Conservation (phyloP, 768 basidiomycete genomes). For the Trametes villosa region DNA sequence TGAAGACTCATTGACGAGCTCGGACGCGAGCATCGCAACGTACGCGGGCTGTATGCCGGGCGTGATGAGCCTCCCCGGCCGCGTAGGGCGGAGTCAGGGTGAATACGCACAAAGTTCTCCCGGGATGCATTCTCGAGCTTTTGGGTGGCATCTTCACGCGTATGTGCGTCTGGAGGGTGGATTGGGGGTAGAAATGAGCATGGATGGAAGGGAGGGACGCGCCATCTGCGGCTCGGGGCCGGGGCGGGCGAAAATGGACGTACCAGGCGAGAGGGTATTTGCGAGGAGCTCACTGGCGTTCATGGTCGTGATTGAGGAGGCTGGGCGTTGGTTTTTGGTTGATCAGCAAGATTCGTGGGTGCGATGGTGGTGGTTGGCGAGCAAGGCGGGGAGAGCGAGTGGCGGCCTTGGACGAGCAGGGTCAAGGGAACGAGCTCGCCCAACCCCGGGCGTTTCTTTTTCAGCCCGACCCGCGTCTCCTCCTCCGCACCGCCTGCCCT, state of each 20-base stretch:
- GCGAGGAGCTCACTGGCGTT: slow-evolving; percentile 90
- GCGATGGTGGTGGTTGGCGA: slow-evolving; percentile 21
- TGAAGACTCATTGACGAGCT: slow-evolving; percentile 77
- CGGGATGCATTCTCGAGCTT: slow-evolving; percentile 85
- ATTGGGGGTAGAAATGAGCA: slow-evolving; percentile 27
- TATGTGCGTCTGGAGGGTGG: slow-evolving; percentile 67
- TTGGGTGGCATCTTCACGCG: slow-evolving; percentile 90
- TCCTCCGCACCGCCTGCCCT: neutral
- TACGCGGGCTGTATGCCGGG: slow-evolving; percentile 78
- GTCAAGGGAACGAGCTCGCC: slow-evolving; percentile 22
- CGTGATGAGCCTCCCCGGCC: slow-evolving; percentile 11
- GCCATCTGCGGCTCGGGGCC: slow-evolving; percentile 16
- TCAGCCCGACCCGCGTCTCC: slow-evolving; percentile 7
- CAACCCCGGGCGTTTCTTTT: slow-evolving; percentile 9
- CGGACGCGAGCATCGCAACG: slow-evolving; percentile 86
- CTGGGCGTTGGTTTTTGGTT: slow-evolving; percentile 19
- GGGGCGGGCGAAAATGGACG: slow-evolving; percentile 44
- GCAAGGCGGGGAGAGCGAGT: slow-evolving; percentile 19
- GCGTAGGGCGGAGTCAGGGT: slow-evolving; percentile 18
- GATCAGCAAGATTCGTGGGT: slow-evolving; percentile 20
- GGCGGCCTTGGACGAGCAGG: slow-evolving; percentile 19
- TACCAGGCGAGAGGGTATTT: slow-evolving; percentile 91
- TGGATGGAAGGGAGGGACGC: slow-evolving; percentile 18
- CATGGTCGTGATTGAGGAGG: slow-evolving; percentile 56
- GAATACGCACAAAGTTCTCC: slow-evolving; percentile 84